Percentiles rank a stretch among this genome's conserved stretches.
Evolutionary conservation across 23 red algal genomes (phyloP).

Genomic region (Gracilaria gracilis): DNA sequence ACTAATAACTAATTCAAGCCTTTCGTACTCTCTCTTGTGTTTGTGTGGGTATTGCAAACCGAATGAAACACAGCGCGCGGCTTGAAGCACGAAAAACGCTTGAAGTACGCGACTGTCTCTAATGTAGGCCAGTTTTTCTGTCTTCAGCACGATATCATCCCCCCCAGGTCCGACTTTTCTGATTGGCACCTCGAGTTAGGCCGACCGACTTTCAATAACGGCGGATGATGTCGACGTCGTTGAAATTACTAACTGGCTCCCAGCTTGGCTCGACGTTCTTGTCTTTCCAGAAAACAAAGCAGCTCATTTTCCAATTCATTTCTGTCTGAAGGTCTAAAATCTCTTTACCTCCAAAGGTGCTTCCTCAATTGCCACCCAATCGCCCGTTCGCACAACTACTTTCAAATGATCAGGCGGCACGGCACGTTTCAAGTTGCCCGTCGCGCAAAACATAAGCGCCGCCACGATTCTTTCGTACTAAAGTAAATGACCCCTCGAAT

Average conservation of each 20-base stretch:
- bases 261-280: slow-evolving; percentile 3
- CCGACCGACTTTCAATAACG: too few species aligned
- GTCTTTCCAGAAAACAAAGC: slow-evolving; percentile 17
- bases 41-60: too few species aligned
- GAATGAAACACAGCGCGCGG: too few species aligned
- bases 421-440: background rate
- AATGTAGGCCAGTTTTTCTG: too few species aligned
- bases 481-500: slow-evolving; percentile 3
- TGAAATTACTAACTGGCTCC: slow-evolving; percentile 36
- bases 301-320: background rate
- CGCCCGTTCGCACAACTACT: background rate
- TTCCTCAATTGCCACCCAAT: background rate
- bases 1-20: too few species aligned
- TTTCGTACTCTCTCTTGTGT: too few species aligned
- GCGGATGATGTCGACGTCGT: slow-evolving; percentile 7
- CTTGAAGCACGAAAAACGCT: too few species aligned
- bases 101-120: too few species aligned
- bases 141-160: too few species aligned
- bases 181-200: too few species aligned
- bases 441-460: background rate
- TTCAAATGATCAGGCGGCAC: slow-evolving; percentile 25
- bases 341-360: background rate
- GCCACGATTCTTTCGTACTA: slow-evolving; percentile 27
- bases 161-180: too few species aligned
- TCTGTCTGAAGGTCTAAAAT: background rate